These are phyloP conservation scores for Komagataella populi DNA, from an alignment of 805 yeast genomes.

Conservation along the genomic window DNA sequence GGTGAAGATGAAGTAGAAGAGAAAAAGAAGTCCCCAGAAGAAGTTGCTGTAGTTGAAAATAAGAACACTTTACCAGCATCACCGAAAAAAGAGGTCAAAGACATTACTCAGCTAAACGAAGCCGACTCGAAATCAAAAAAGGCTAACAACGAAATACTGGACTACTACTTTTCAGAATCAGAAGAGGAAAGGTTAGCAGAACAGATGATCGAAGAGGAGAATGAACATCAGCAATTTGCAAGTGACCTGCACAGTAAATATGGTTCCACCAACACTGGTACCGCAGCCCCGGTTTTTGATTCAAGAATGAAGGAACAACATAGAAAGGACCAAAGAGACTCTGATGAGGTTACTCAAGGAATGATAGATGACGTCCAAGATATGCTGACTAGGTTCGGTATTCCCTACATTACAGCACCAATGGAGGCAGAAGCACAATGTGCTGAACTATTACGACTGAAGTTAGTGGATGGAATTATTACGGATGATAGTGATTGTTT, in stretches of 20 bases:
- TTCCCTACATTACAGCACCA: constrained; percentile 92
- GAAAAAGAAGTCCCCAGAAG: constrained; percentile 4
- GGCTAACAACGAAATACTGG: constrained; percentile 9
- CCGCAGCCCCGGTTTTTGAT: constrained; percentile 12
- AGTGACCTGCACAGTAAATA: constrained; percentile 16
- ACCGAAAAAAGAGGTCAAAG: not conserved
- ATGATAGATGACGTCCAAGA: constrained; percentile 92
- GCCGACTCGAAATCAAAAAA: not conserved
- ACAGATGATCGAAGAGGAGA: constrained; percentile 56
- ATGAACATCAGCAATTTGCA: constrained; percentile 56
- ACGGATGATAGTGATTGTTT: constrained; percentile 98
- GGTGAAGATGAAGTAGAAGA: constrained; percentile 7
- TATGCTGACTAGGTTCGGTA: constrained; percentile 73
- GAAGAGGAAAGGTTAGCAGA: constrained; percentile 60
- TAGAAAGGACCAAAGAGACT: constrained; percentile 63
- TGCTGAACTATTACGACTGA: constrained; percentile 57
- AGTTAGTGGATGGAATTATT: constrained; percentile 83
- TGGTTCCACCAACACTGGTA: constrained; percentile 7
- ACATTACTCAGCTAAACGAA: not conserved
- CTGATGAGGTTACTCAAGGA: constrained; percentile 77
- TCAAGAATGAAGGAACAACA: constrained; percentile 31
- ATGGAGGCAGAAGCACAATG: constrained; percentile 99
- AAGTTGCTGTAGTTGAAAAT: constrained; percentile 4
- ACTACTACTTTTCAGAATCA: constrained; percentile 60
- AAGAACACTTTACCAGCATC: not conserved